Evolutionary conservation across 2,329 filamentous ascomycete species (phyloP).

Genomic region (Chalara sp.): DNA sequence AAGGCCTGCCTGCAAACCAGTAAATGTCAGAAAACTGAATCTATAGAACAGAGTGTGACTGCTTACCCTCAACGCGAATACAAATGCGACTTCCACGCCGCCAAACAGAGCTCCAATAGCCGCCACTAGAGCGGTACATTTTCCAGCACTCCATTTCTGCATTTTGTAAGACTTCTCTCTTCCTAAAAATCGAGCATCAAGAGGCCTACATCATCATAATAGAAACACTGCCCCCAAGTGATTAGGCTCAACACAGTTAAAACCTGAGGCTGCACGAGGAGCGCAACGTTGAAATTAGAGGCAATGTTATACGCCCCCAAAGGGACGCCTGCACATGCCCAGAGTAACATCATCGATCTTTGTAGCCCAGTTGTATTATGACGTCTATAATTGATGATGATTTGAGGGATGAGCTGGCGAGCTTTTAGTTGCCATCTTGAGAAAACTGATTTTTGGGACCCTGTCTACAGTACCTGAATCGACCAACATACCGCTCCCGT

Average conservation of each 20-base stretch:
- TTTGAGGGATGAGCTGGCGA: conserved; percentile 58
- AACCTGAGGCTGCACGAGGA: conserved; percentile 28
- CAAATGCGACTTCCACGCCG: conserved; percentile 49
- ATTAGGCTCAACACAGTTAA: conserved; percentile 27
- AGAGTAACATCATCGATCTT: conserved; percentile 66
- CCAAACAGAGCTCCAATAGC: conserved; percentile 50
- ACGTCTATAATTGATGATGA: conserved; percentile 59
- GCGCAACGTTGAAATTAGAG: conserved; percentile 25
- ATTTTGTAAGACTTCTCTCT: too few relatives aligned
- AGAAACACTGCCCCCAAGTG: conserved; percentile 27
- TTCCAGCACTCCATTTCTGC: conserved; percentile 45
- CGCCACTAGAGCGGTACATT: conserved; percentile 40
- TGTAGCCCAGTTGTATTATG: conserved; percentile 61
- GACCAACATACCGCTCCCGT: conserved; percentile 62
- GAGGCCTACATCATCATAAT: conserved; percentile 37
- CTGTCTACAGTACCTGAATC: conserved; percentile 40
- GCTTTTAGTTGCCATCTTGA: too few relatives aligned
- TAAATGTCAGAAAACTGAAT: not conserved
- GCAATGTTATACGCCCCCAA: conserved; percentile 41
- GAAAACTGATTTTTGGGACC: too few relatives aligned
- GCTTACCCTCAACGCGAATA: conserved; percentile 43
- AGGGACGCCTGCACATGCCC: conserved; percentile 61
- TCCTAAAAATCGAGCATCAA: too few relatives aligned
- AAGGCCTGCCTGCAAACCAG: conserved; percentile 21
- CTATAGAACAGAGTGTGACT: not conserved